Evolutionary conservation across 2,329 filamentous ascomycete species (phyloP), one percentile per base, ranked within the genome.

Genomic region (Alternaria ethzedia): DNA sequence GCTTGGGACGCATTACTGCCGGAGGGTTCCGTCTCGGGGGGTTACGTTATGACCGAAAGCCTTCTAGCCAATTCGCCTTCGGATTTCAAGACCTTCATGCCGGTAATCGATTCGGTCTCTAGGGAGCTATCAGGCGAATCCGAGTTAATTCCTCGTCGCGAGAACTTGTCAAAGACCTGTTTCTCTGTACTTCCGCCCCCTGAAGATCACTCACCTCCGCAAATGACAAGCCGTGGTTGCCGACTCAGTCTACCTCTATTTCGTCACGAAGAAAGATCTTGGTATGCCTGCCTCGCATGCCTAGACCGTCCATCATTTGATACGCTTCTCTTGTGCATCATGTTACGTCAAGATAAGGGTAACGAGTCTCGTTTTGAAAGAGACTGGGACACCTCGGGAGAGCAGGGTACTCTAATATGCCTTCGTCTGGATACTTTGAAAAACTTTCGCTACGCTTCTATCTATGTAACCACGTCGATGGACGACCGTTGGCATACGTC

Each of bases 231-330:
- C 2, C 47, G 47, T 8, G 47, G 47, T 13, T 12, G 26, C 7
- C 13, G 20, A 15, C 15, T 50, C 3, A 50, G 25, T 11, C 20
- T 50, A 20, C 47, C 47, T 13, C 11, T 50, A 26, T 13, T 13
- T 1, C 4, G 3, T 3, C 2, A 46, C 12, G 7, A 46, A 3
- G 21, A 15, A 7, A 0, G 4, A n/a, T 15, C 12, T 0, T 25
- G 44, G 2, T 23, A 46, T 7, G 44, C 6, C 20, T 23, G 21
- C 15, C 44, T 46, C n/a, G 2, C 44, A 7, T 36, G 32, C 32
- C 8, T 36, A 2, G 15, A 36, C 2, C 30, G 13, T 9, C 6
- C 6, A 8, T 4, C 8, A 4, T 36, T 5, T 8, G 30, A 15
- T 4, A 15, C 1, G 6, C 6, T 36, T 9, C 10, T 50, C 25